phyloP scores from a whole-genome alignment of 2,329 filamentous ascomycete genomes.

The Lachnellula subtilissima region DNA sequence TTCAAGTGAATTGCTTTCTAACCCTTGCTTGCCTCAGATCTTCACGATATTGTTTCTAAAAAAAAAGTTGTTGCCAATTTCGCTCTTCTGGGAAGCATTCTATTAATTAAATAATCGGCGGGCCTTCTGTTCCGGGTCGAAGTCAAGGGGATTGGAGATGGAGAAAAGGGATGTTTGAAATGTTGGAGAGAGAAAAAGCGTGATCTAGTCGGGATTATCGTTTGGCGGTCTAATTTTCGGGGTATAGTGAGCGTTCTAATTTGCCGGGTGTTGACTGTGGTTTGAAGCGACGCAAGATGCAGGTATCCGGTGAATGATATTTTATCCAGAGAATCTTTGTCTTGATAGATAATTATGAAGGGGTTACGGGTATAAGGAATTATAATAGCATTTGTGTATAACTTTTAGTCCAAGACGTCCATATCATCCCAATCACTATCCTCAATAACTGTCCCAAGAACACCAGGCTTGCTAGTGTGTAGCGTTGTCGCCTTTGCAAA shows the following conservation, averaged over 20 bases:
- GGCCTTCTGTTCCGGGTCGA: too few species aligned
- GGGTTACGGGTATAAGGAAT: neutral
- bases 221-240: neutral
- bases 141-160: too few species aligned
- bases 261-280: neutral
- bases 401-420: slow-evolving; percentile 36
- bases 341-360: neutral
- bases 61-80: too few species aligned
- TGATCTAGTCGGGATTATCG: too few species aligned
- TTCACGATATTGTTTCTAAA: too few species aligned
- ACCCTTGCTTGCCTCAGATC: too few species aligned
- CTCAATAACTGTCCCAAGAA: slow-evolving; percentile 42
- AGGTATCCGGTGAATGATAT: slow-evolving; percentile 1
- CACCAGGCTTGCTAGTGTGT: slow-evolving; percentile 11
- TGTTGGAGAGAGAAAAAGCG: too few species aligned
- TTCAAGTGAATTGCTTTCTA: too few species aligned
- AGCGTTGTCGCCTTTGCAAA: slow-evolving; percentile 5
- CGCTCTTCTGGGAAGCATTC: too few species aligned
- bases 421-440: slow-evolving; percentile 51
- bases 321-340: neutral
- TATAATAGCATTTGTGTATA: neutral
- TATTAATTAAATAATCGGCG: too few species aligned
- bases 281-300: neutral
- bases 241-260: neutral
- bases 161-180: too few species aligned